Conservation (phyloP, 169 alveolate species). For the Amoebophrya sp. region DNA sequence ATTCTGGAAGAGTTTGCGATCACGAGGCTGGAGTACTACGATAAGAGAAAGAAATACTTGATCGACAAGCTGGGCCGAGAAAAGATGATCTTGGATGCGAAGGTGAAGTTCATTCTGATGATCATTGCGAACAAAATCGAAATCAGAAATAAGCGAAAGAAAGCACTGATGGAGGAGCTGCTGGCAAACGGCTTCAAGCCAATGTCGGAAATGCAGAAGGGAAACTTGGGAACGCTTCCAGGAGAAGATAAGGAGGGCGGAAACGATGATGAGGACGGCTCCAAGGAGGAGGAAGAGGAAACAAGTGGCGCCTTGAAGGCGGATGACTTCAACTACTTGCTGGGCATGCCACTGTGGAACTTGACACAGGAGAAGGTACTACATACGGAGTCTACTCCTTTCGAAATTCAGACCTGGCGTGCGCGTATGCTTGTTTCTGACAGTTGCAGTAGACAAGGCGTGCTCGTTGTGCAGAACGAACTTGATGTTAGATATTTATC, state of each 20-base stretch:
- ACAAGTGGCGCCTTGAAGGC: background rate
- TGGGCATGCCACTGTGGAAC: slow-evolving; percentile 87
- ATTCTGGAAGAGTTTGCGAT: slow-evolving; percentile 83
- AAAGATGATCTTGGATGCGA: background rate
- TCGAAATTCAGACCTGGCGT: no score
- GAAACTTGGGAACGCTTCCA: background rate
- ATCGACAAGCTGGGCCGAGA: background rate
- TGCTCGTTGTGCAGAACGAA: no score
- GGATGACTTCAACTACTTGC: slow-evolving; percentile 78
- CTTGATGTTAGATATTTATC: no score
- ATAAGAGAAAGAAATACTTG: slow-evolving; percentile 16
- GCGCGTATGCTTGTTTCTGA: no score
- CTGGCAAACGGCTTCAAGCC: background rate
- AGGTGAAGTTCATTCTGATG: background rate
- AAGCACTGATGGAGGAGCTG: background rate
- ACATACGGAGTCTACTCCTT: no score
- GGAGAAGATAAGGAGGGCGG: background rate
- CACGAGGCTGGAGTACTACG: slow-evolving; percentile 76
- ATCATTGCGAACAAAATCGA: background rate
- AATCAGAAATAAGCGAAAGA: background rate
- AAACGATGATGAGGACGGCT: background rate
- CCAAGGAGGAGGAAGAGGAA: background rate
- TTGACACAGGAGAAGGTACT: slow-evolving; percentile 83
- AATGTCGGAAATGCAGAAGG: background rate
- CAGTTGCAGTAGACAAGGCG: no score